Evolutionary conservation across 805 yeast species (phyloP), one percentile per base, ranked within the genome.

Genomic region (Candida schatavii): DNA sequence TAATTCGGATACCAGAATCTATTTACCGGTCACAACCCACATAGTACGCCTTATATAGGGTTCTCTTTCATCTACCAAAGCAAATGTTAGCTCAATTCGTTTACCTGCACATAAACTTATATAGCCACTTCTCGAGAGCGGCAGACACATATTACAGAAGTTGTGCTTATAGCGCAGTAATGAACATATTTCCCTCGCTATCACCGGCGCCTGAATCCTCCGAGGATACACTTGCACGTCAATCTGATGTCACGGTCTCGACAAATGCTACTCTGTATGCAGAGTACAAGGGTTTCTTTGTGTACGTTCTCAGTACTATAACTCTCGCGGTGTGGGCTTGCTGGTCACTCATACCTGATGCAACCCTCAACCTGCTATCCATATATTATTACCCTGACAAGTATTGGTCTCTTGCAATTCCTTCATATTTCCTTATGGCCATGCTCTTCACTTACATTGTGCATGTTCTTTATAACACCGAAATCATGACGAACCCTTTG

Each of bases 281-380:
- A 0, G 98, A 91, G 55, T 93, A 91, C 62, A 82, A 78, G 53
- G 97, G 97, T 9, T 93, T 89, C 63, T 87, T 91, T 26, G 73
- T 85, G 17, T 88, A 86, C 56, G 82, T 88, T 4, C 70, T 87
- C 0, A 75, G 85, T 13, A 73, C 83, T 0, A 62, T 81, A 2
- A 70, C 77, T 0, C 68, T 87, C 20, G 43, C 71, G 2, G 61
- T 76, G 4, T 85, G 86, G 74, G 48, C 82, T 2, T 45, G 77
- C 3, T 91, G 98, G 97, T 78, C 95, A 1, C 54, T 85, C 3
- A 55, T 81, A 0, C 97, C 97, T 0, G 76, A 77, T 29, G 46
- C 54, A n/a, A 52, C 75, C 27, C 74, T 85, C 18, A 72, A 79
- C 43, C 51, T 52, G 6, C 49, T 79, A 23, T 81, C 80, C 14